Evolutionary conservation across 257 asterid species (phyloP).

Genomic region (Solanum pennellii): DNA sequence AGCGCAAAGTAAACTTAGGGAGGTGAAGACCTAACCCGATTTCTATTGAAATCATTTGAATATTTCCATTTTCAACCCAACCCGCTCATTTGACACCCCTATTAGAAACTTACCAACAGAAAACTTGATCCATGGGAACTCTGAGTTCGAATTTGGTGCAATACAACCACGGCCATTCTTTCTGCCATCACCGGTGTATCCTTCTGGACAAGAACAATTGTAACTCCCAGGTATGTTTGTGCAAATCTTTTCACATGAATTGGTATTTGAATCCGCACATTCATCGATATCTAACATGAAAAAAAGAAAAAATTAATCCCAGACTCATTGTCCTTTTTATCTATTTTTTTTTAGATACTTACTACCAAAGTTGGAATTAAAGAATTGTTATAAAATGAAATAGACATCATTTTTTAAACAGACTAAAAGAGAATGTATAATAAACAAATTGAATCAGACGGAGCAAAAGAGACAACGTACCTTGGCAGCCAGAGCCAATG

Average conservation of each 20-base stretch:
- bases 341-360: background rate
- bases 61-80: no score
- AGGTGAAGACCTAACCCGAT: no score
- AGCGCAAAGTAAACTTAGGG: no score
- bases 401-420: background rate
- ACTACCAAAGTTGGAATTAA: background rate
- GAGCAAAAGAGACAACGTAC: background rate
- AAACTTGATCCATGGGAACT: slow-evolving; percentile 17
- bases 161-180: slow-evolving; percentile 17
- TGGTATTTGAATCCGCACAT: slow-evolving; percentile 4
- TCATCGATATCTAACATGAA: slow-evolving; percentile 15
- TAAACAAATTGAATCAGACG: background rate
- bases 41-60: no score
- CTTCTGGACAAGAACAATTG: slow-evolving; percentile 21
- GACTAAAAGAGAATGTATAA: background rate
- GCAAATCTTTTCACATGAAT: slow-evolving; percentile 24
- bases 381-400: background rate
- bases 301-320: background rate
- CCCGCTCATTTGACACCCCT: no score
- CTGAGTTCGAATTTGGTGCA: slow-evolving; percentile 1
- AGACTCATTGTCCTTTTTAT: background rate
- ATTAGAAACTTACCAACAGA: slow-evolving; percentile 11
- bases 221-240: slow-evolving; percentile 12
- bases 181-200: slow-evolving; percentile 21
- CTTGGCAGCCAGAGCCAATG: slow-evolving; percentile 14